Conservation (phyloP, 345 rosid species). For the Pugionium cornutum region DNA sequence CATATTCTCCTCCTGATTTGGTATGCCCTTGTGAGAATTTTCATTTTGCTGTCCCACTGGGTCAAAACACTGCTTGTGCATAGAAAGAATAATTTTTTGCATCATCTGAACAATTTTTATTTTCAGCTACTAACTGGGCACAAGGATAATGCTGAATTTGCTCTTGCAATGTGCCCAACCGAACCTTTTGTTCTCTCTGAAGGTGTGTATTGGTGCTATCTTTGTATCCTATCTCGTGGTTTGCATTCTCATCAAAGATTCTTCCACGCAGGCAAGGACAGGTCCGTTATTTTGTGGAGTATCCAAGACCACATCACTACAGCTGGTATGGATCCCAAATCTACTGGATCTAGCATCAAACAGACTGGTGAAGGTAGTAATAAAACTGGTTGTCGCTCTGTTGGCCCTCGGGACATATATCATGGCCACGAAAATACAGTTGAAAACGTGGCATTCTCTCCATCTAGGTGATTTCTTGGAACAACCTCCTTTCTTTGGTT, state of each 20-base stretch:
- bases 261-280: constrained; percentile 76
- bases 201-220: constrained; percentile 47
- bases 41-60: background rate
- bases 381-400: constrained; percentile 53
- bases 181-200: constrained; percentile 68
- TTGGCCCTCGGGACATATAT: constrained; percentile 70
- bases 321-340: constrained; percentile 53
- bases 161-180: too few species aligned
- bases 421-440: constrained; percentile 59
- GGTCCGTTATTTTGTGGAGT: constrained; percentile 32
- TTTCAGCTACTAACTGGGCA: constrained; percentile 88
- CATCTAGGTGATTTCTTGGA: constrained; percentile 64
- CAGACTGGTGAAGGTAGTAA: constrained; percentile 57
- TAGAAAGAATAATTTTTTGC: background rate
- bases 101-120: constrained; percentile 26
- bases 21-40: constrained; percentile 40
- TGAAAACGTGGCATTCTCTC: constrained; percentile 91
- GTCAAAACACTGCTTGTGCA: constrained; percentile 7
- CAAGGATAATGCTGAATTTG: constrained; percentile 83
- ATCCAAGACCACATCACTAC: constrained; percentile 79
- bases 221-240: background rate
- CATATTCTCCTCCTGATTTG: constrained; percentile 87
- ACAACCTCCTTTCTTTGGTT: background rate
- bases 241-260: constrained; percentile 31
- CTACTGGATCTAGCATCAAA: constrained; percentile 62